These are phyloP conservation scores for Ziziphus jujuba DNA, from an alignment of 306 rosid species.

Conservation along the genomic window DNA sequence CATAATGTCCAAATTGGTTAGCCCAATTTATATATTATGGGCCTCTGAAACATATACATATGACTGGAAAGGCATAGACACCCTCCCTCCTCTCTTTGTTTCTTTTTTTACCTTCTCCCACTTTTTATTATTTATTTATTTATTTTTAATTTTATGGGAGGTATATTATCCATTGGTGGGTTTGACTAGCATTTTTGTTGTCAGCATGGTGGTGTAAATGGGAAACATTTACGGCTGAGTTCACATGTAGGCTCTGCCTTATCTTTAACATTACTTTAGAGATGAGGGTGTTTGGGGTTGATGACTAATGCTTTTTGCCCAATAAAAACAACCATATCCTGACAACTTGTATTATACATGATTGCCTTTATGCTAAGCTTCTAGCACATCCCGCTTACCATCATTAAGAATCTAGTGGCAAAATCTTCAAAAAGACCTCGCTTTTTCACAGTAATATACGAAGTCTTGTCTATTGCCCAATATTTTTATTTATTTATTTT, in stretches of 20 bases:
- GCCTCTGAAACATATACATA: too few relatives aligned
- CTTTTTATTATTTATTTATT: background rate
- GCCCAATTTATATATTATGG: too few relatives aligned
- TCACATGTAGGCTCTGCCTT: constrained; percentile 2
- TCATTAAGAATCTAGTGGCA: background rate
- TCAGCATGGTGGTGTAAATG: background rate
- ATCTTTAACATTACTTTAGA: constrained; percentile 4
- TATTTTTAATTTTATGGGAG: background rate
- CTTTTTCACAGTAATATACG: too few relatives aligned
- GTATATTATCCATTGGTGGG: background rate
- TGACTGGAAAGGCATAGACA: too few relatives aligned
- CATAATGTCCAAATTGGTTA: too few relatives aligned
- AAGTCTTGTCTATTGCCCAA: too few relatives aligned
- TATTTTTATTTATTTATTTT: too few relatives aligned
- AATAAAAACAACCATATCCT: constrained; percentile 1
- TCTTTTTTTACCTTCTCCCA: too few relatives aligned
- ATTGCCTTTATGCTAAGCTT: background rate
- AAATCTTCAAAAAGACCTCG: too few relatives aligned
- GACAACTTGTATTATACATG: background rate
- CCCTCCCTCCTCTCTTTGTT: too few relatives aligned
- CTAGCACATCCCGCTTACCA: background rate
- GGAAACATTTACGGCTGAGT: background rate
- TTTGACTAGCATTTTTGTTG: background rate
- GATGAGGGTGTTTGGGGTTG: too few relatives aligned
- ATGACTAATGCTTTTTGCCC: background rate